phyloP scores from a whole-genome alignment of 176 grass and related monocot genomes.

The Oryza longistaminata region DNA sequence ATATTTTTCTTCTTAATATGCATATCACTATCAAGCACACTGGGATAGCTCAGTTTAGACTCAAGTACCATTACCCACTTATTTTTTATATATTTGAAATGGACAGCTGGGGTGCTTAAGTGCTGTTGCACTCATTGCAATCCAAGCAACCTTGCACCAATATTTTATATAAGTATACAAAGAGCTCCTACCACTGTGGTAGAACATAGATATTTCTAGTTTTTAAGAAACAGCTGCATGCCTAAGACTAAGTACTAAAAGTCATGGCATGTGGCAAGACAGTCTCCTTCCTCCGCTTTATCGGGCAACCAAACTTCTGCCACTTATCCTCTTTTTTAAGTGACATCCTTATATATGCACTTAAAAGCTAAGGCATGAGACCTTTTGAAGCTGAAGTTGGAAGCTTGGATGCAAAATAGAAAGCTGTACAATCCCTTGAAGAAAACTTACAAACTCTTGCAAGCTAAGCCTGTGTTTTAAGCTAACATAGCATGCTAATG shows the following conservation, averaged over 20 bases:
- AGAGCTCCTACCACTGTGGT: slow-evolving; percentile 14
- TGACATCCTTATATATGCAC: slow-evolving; percentile 18
- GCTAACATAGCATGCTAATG: neutral
- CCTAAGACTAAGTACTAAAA: slow-evolving; percentile 34
- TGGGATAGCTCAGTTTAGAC: slow-evolving; percentile 30
- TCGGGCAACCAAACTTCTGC: slow-evolving; percentile 25
- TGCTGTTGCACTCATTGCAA: slow-evolving; percentile 39
- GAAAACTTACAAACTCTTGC: slow-evolving; percentile 30
- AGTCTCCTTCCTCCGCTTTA: slow-evolving; percentile 22
- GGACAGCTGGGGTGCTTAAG: slow-evolving; percentile 26
- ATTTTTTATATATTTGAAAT: slow-evolving; percentile 9
- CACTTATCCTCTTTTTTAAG: slow-evolving; percentile 3
- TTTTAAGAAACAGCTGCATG: slow-evolving; percentile 27
- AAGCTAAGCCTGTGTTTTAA: slow-evolving; percentile 35
- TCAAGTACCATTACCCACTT: neutral
- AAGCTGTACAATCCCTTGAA: slow-evolving; percentile 12
- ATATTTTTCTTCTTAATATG: slow-evolving; percentile 16
- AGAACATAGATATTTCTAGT: slow-evolving; percentile 24
- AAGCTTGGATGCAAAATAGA: slow-evolving; percentile 27
- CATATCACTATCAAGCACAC: slow-evolving; percentile 6
- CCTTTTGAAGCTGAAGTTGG: slow-evolving; percentile 26
- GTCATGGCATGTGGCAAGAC: slow-evolving; percentile 22
- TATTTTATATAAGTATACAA: neutral
- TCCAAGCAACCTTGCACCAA: slow-evolving; percentile 41
- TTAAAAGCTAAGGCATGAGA: slow-evolving; percentile 42